Conservation (phyloP, 305 asterid genomes). For the Rubia peregrina region DNA sequence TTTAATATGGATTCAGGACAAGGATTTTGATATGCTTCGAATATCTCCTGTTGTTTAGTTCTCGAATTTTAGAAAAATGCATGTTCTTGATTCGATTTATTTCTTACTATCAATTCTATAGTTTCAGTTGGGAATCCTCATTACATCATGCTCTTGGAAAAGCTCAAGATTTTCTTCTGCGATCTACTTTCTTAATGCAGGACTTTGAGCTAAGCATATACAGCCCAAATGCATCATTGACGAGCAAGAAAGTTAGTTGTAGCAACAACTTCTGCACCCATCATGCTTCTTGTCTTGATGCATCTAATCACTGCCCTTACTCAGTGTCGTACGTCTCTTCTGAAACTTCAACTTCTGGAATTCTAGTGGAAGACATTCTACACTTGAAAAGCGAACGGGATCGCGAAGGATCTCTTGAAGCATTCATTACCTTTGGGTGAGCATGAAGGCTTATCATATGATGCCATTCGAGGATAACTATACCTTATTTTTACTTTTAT, state of each 20-base stretch:
- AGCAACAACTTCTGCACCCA: constrained; percentile 47
- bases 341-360: constrained; percentile 80
- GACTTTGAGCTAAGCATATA: constrained; percentile 70
- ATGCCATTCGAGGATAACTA: background rate
- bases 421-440: constrained; percentile 72
- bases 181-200: constrained; percentile 29
- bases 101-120: background rate
- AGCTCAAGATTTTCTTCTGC: constrained; percentile 16
- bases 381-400: constrained; percentile 48
- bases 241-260: constrained; percentile 70
- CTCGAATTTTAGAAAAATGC: background rate
- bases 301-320: constrained; percentile 59
- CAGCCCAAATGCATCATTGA: constrained; percentile 51
- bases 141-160: background rate
- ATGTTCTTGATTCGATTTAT: background rate
- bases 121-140: background rate
- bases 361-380: constrained; percentile 66
- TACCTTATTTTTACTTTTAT: background rate
- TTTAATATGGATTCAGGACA: background rate
- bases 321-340: constrained; percentile 68
- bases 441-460: constrained; percentile 20
- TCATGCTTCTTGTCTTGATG: constrained; percentile 35
- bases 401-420: constrained; percentile 38
- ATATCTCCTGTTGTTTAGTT: background rate
- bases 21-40: background rate